These are phyloP conservation scores for Pythium aquatile DNA, from an alignment of 352 stramenopile genomes.

Conservation along the genomic window DNA sequence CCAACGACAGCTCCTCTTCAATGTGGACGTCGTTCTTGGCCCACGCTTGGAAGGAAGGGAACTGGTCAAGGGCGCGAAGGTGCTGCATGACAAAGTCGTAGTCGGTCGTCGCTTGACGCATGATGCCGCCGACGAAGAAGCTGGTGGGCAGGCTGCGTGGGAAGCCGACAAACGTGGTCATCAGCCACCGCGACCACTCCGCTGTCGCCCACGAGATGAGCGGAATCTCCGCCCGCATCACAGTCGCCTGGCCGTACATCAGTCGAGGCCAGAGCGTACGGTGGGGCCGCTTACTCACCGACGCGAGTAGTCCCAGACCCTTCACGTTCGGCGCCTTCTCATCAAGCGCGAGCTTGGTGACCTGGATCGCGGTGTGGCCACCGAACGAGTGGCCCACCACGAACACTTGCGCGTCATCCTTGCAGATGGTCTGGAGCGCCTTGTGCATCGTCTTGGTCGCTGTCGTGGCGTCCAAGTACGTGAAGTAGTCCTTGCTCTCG, in stretches of 20 bases:
- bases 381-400: constrained; percentile 35
- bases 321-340: constrained; percentile 3
- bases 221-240: constrained; percentile 16
- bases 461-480: background rate
- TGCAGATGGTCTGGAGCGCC: constrained; percentile 12
- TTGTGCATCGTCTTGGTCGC: constrained; percentile 5
- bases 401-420: constrained; percentile 22
- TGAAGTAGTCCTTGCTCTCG: constrained; percentile 1
- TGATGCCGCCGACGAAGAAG: constrained; percentile 20
- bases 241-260: background rate
- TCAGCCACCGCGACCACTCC: constrained; percentile 8
- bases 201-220: constrained; percentile 11
- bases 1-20: constrained; percentile 27
- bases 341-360: constrained; percentile 1
- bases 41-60: constrained; percentile 40
- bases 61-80: constrained; percentile 8
- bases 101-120: constrained; percentile 20
- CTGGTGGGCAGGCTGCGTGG: constrained; percentile 8
- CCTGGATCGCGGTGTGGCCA: constrained; percentile 25
- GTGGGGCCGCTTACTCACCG: constrained; percentile 20
- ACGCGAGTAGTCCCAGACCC: constrained; percentile 24
- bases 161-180: constrained; percentile 17
- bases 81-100: constrained; percentile 20
- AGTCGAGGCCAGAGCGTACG: constrained; percentile 8
- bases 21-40: constrained; percentile 28